Evolutionary conservation across 1,139 yeast genomes (phyloP).

Genomic region (Blastobotrys illinoisensis): DNA sequence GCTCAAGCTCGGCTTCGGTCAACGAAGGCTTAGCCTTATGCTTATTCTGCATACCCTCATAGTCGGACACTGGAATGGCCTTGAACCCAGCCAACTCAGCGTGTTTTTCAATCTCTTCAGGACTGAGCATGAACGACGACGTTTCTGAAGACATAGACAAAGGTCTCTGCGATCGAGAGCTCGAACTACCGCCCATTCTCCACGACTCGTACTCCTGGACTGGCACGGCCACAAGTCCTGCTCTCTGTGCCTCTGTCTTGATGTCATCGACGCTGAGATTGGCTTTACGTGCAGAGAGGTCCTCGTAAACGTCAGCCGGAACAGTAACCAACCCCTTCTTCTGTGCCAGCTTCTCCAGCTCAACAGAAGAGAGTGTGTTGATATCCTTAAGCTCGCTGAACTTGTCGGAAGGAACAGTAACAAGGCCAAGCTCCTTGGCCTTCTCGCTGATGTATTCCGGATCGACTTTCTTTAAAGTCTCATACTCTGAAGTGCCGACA

Average conservation of each 20-base stretch:
- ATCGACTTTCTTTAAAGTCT: slow-evolving; percentile 16
- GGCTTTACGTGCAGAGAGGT: slow-evolving; percentile 6
- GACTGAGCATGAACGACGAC: slow-evolving; percentile 7
- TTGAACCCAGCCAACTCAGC: slow-evolving; percentile 25
- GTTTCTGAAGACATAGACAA: slow-evolving; percentile 6
- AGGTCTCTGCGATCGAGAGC: not conserved
- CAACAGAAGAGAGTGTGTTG: slow-evolving; percentile 20
- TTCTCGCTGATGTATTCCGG: slow-evolving; percentile 20
- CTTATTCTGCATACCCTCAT: slow-evolving; percentile 10
- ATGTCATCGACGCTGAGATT: slow-evolving; percentile 14
- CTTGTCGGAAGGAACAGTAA: slow-evolving; percentile 28
- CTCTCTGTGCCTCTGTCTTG: slow-evolving; percentile 18
- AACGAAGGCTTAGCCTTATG: slow-evolving; percentile 5
- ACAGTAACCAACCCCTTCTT: slow-evolving; percentile 22
- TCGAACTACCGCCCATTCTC: not conserved
- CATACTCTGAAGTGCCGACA: slow-evolving; percentile 17
- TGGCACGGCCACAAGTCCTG: slow-evolving; percentile 40
- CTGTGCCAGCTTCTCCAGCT: slow-evolving; percentile 21
- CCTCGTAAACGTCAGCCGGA: slow-evolving; percentile 18
- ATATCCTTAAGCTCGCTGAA: slow-evolving; percentile 9
- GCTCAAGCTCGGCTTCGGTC: slow-evolving; percentile 17
- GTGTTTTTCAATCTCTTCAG: slow-evolving; percentile 23
- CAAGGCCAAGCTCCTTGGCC: slow-evolving; percentile 24
- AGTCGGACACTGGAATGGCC: slow-evolving; percentile 14
- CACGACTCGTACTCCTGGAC: slow-evolving; percentile 26